phyloP scores from a whole-genome alignment of 495 filamentous ascomycete species.

The Aspergillus heteromorphus region DNA sequence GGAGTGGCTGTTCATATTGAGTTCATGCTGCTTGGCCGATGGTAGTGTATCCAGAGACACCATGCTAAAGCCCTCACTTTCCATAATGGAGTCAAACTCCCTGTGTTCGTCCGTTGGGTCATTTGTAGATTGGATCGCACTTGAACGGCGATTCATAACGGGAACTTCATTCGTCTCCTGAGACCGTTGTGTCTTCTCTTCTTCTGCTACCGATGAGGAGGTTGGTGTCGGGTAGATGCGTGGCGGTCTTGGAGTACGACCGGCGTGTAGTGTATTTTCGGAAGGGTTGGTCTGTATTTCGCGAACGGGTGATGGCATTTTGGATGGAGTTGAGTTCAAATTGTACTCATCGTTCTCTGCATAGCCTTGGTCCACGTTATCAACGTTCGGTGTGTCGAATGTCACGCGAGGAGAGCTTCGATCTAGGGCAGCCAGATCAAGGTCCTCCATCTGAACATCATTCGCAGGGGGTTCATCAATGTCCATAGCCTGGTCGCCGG shows the following conservation, averaged over 20 bases:
- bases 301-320: slow-evolving; percentile 34
- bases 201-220: slow-evolving; percentile 37
- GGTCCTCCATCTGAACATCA: slow-evolving; percentile 14
- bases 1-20: slow-evolving; percentile 18
- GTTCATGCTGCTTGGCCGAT: slow-evolving; percentile 36
- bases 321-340: slow-evolving; percentile 36
- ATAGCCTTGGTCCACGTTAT: slow-evolving; percentile 27
- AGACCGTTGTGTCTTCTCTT: slow-evolving; percentile 23
- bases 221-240: slow-evolving; percentile 39
- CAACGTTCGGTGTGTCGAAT: slow-evolving; percentile 25
- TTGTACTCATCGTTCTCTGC: slow-evolving; percentile 25
- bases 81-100: slow-evolving; percentile 53
- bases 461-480: slow-evolving; percentile 21
- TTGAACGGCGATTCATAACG: slow-evolving; percentile 1
- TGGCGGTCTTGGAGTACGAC: slow-evolving; percentile 25
- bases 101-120: slow-evolving; percentile 41
- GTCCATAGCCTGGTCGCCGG: slow-evolving; percentile 6
- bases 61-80: slow-evolving; percentile 58
- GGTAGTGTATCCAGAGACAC: slow-evolving; percentile 50
- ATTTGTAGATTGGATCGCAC: slow-evolving; percentile 1
- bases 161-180: neutral
- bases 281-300: slow-evolving; percentile 24
- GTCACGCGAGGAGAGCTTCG: slow-evolving; percentile 9
- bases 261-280: slow-evolving; percentile 27
- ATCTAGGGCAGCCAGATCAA: neutral